Conservation (phyloP, 805 yeast species). For the Teunomyces tritomae region DNA sequence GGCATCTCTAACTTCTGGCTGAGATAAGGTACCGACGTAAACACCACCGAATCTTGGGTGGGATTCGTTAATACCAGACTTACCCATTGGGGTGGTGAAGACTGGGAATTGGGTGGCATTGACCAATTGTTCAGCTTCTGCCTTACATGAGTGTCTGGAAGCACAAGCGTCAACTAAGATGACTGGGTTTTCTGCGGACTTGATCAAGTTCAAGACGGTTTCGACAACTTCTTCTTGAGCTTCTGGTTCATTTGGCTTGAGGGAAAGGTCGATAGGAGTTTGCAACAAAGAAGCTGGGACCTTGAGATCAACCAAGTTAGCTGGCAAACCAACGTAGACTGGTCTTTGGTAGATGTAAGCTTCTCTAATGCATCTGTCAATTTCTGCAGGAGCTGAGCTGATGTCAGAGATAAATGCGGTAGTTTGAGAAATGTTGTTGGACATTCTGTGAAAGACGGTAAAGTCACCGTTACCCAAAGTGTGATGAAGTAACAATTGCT, state of each 20-base stretch:
- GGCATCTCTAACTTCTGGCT: constrained; percentile 23
- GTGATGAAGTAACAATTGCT: constrained; percentile 41
- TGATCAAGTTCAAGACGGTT: constrained; percentile 21
- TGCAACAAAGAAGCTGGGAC: constrained; percentile 28
- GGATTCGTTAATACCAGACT: constrained; percentile 24
- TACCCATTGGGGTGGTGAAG: constrained; percentile 30
- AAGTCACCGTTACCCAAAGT: constrained; percentile 45
- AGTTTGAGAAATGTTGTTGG: constrained; percentile 30
- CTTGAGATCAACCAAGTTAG: constrained; percentile 33
- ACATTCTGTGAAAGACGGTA: constrained; percentile 37
- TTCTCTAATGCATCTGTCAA: constrained; percentile 32
- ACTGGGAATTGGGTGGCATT: constrained; percentile 27
- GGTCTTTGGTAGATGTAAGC: constrained; percentile 35
- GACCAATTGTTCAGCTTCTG: constrained; percentile 23
- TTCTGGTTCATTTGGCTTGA: constrained; percentile 28
- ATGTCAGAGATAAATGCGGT: constrained; percentile 28
- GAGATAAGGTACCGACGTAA: constrained; percentile 28
- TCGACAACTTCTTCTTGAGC: constrained; percentile 32
- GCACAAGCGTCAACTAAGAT: constrained; percentile 34
- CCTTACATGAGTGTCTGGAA: constrained; percentile 24
- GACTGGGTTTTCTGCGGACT: constrained; percentile 23
- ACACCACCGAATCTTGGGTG: constrained; percentile 29
- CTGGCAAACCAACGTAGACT: constrained; percentile 33
- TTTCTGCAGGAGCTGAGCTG: constrained; percentile 27
- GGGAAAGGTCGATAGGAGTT: constrained; percentile 27